Percentiles rank a stretch among this genome's conserved stretches.
Evolutionary conservation across 2,329 filamentous ascomycete genomes (phyloP).

Genomic region (Ophiostoma angusticollis): DNA sequence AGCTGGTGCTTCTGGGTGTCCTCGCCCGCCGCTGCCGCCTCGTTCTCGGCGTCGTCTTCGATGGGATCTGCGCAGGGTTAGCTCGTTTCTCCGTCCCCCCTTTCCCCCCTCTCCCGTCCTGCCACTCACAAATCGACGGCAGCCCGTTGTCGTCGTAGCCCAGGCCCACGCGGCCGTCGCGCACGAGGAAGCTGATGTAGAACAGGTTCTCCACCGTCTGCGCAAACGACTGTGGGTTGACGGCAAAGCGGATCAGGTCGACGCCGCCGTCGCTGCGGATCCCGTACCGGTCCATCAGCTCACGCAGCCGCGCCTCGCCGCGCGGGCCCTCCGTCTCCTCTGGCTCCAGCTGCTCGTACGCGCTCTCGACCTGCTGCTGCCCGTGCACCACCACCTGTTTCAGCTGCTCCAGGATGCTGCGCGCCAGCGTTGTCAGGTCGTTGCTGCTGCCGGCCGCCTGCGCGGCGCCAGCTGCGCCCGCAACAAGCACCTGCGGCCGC

Average conservation of each 20-base stretch:
- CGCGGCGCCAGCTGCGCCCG: conserved; percentile 60
- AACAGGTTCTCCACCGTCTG: conserved; percentile 97
- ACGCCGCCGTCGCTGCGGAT: conserved; percentile 59
- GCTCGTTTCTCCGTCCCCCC: too few relatives aligned
- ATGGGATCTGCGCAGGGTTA: conserved; percentile 25
- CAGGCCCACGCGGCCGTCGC: conserved; percentile 70
- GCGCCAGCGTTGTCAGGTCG: conserved; percentile 65
- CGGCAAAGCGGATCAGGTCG: conserved; percentile 70
- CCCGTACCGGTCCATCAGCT: conserved; percentile 46
- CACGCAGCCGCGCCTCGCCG: conserved; percentile 21
- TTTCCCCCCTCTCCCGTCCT: too few relatives aligned
- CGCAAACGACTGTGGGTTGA: conserved; percentile 82
- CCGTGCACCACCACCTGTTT: conserved; percentile 32
- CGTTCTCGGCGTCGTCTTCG: conserved; percentile 29
- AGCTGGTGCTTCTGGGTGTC: conserved; percentile 56
- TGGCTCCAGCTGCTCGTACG: too few relatives aligned
- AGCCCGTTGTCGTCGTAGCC: conserved; percentile 58
- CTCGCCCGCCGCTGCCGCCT: conserved; percentile 2
- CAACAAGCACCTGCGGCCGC: conserved; percentile 63
- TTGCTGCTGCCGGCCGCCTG: conserved; percentile 40
- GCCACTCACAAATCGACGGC: conserved; percentile 76
- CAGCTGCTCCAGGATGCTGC: conserved; percentile 54
- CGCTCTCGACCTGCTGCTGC: conserved; percentile 32
- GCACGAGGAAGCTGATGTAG: conserved; percentile 86
- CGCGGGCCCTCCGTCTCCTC: conserved; percentile 32